Evolutionary conservation across 345 rosid species (phyloP).

Genomic region (Hypericum androsaemum): DNA sequence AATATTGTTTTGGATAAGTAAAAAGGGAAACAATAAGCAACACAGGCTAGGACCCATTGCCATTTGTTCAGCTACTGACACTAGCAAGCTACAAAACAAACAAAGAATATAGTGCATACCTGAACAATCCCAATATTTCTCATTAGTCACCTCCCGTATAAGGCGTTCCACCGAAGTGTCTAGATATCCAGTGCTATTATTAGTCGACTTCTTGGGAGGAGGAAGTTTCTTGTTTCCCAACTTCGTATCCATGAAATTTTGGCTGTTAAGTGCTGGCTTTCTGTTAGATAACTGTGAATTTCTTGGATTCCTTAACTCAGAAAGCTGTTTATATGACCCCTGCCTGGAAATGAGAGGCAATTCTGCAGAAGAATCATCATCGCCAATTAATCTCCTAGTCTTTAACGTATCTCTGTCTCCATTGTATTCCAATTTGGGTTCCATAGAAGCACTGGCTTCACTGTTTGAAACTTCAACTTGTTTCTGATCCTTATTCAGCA

Average conservation of each 20-base stretch:
- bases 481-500: slow-evolving; percentile 46
- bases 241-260: slow-evolving; percentile 59
- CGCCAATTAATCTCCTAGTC: slow-evolving; percentile 53
- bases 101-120: slow-evolving; percentile 27
- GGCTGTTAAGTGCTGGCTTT: slow-evolving; percentile 42
- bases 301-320: slow-evolving; percentile 46
- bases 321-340: slow-evolving; percentile 71
- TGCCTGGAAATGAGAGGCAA: slow-evolving; percentile 54
- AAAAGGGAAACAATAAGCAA: too few relatives aligned
- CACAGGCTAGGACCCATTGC: too few relatives aligned
- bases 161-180: slow-evolving; percentile 99
- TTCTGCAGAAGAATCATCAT: slow-evolving; percentile 45
- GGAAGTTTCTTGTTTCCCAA: slow-evolving; percentile 57
- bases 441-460: slow-evolving; percentile 42
- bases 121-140: slow-evolving; percentile 87
- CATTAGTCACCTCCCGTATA: slow-evolving; percentile 89
- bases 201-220: slow-evolving; percentile 46
- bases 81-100: not conserved
- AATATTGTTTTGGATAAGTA: too few relatives aligned
- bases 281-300: slow-evolving; percentile 42
- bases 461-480: slow-evolving; percentile 38
- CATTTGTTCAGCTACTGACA: too few relatives aligned
- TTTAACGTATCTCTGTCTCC: slow-evolving; percentile 58
- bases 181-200: slow-evolving; percentile 42
- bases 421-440: slow-evolving; percentile 52